Evolutionary conservation across 768 basidiomycete species (phyloP), one percentile per base, ranked within the genome.

Genomic region (Tylopilus subfusipes): DNA sequence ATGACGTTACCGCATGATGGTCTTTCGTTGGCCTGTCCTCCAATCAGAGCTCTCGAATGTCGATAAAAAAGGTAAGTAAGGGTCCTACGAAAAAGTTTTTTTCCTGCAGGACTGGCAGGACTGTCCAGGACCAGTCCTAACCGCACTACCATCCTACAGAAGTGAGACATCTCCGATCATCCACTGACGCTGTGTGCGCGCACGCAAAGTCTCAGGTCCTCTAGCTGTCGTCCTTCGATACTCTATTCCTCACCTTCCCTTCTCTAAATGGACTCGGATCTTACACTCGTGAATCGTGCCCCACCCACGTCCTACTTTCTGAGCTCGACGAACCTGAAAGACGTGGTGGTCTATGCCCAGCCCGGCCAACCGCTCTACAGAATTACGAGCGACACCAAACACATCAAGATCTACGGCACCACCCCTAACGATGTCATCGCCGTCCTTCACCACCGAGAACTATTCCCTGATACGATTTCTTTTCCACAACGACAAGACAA

Each of bases 261-360:
- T n/a, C 16, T 42, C n/a, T 14, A 19, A 45, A 71, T 70, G 68
- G 66, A 69, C 48, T 70, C 68, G 12, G 16, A 62, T 14, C 12
- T 53, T 42, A 70, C 68, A 1, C 70, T 70, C 42, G 70, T 70
- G 14, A 58, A 48, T 34, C 46, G 52, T 11, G 4, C 49, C 8
- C 66, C 66, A 19, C 68, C 70, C 22, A 71, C 64, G 13, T 1
- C 50, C 38, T 71, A 71, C 58, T 70, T 57, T 38, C 29, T 70
- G 34, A 68, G 64, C 48, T 59, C 56, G 12, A 33, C 56, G 4
- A 55, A 57, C 43, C 54, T 57, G 36, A 59, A 44, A 19, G 57
- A 70, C 22, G 39, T 59, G 3, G 51, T 59, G 7, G 47, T 70
- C 42, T 70, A 52, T 12, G 47, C 66, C 0, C 44, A 40, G 2